These are phyloP conservation scores for Pseudogymnoascus sp. DNA, from an alignment of 2,329 filamentous ascomycete genomes.

Conservation along the genomic window DNA sequence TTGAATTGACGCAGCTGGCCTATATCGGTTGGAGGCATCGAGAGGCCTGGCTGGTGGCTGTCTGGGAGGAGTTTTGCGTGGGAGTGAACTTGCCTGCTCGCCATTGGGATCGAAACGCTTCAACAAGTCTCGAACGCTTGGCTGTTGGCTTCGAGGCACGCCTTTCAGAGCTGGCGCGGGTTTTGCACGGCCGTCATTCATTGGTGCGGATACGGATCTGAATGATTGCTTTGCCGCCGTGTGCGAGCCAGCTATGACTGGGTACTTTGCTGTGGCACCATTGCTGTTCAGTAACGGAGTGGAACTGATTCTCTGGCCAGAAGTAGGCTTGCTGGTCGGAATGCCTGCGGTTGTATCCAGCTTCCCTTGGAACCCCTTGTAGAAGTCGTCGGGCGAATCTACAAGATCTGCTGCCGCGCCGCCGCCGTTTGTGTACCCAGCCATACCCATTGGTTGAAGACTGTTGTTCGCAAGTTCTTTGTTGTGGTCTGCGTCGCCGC, in stretches of 20 bases:
- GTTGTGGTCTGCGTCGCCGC: not conserved
- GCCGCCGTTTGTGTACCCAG: not conserved
- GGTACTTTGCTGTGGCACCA: constrained; percentile 42
- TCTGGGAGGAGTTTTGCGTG: not conserved
- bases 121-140: constrained; percentile 75
- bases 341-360: constrained; percentile 15
- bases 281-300: constrained; percentile 40
- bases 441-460: not conserved
- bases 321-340: not conserved
- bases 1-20: not conserved
- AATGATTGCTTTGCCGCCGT: constrained; percentile 35
- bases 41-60: not conserved
- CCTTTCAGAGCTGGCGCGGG: constrained; percentile 22
- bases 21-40: not conserved
- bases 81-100: constrained; percentile 25
- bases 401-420: not conserved
- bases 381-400: constrained; percentile 40
- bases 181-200: constrained; percentile 33
- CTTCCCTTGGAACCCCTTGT: constrained; percentile 37
- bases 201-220: constrained; percentile 51
- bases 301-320: constrained; percentile 24
- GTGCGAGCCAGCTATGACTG: constrained; percentile 34
- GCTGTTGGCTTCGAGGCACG: constrained; percentile 33
- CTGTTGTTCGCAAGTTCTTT: not conserved
- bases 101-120: constrained; percentile 67